Base-by-base conservation (phyloP, 2,329 filamentous ascomycete species). In the Pestalotiopsis sp. region DNA sequence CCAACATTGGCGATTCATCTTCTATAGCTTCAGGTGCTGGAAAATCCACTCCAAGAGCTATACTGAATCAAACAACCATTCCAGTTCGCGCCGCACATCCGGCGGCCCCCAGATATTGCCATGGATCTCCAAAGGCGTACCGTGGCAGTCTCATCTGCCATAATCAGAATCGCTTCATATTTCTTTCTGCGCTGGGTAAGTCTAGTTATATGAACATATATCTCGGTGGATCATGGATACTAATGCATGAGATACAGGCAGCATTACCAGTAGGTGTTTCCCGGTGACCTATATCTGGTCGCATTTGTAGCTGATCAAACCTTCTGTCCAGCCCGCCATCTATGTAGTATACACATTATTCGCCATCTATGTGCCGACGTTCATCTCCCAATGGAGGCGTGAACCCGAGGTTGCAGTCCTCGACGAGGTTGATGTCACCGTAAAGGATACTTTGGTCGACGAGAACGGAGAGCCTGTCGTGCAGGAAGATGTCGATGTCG, bases 351-450 rank as follows among this genome's bases (percentile, higher is more conserved):
- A 89, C 67, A 84, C 90, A 0, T 80, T 91, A 2, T 89, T 91
- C 69, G 89, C 87, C 26, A 78, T 93, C 67, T 93, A 93, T 72
- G 75, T 90, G 0, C 85, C 90, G 0, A 83, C 89, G 0, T 92
- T 91, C 78, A 77, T 92, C 64, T 80, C 83, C 13, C 88, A 85
- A 71, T 89, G 87, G 75, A 78, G 86, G 30, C 83, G 83, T 17
- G 86, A 88, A 67, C 82, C 88, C 13, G 81, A 85, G 68, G 86
- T 89, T 73, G 82, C 87, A 61, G 75, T 91, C 4, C 79, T 91
- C 26, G 88, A 91, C 71, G 81, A 90, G 70, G 80, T 91, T 24
- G 86, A 91, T 66, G 76, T 91, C 5, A 79, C 79, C 1, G 77
- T 89, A 6, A 86, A 82, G 24, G 83, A 89, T 69, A 83, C 82